Evolutionary conservation across 768 basidiomycete species (phyloP), one percentile per base, ranked within the genome.

Genomic region (Podaxis sp.): DNA sequence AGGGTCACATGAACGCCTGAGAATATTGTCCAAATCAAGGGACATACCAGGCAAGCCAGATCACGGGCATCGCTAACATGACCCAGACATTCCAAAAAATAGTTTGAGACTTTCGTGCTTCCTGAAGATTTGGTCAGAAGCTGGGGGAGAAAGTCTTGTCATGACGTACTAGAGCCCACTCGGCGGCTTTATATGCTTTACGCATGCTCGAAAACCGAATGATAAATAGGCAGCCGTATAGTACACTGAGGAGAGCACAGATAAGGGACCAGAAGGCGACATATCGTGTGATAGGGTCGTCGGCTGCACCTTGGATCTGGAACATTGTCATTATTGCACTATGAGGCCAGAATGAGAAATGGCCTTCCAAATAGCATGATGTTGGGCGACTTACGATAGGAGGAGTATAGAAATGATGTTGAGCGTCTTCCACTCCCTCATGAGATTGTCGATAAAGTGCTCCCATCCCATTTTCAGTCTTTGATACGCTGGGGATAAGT

Each of bases 41-140:
- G 33, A 3, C 33, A 36, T 49, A 84, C 85, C 86, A 88, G 4
- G 84, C 76, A 40, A 87, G 79, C 85, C 86, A 88, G 22, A 87
- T 66, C 2, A 79, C 83, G 0, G 87, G 87, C 76, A 86, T 80
- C 0, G 85, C 83, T 30, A 88, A 75, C 20, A 88, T 62, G 2
- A 87, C 82, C 85, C 87, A 87, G 15, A 88, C 82, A 63, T 88
- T 88, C 87, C 87, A 77, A 66, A 70, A 73, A 24, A 72, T 68
- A 6, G 71, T 66, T 26, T 66, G 66, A 1, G 67, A 64, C 33
- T 69, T 73, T 49, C 81, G 79, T 3, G 86, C 82, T 67, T 88
- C 86, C 84, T 86, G 60, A 13, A 30, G 2, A 7, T 17, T 26
- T 6, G 22, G 17, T 41, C 2, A 11, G 5, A 56, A 7, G 24